Base-by-base conservation (phyloP, 495 filamentous ascomycete species). In the Staphylotrichum longicolle region DNA sequence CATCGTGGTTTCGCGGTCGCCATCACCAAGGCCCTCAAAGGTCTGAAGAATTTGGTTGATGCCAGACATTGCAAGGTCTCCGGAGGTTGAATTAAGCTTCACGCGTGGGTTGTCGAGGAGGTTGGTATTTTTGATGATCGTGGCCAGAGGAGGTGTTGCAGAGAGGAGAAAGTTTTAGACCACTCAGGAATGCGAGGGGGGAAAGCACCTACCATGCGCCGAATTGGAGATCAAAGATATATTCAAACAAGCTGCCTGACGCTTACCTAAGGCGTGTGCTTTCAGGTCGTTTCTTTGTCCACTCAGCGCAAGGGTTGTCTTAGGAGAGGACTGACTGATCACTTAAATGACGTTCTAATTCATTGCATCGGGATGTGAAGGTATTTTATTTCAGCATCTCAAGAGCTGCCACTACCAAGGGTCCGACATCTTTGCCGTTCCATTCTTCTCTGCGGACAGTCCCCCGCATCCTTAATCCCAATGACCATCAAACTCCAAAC, bases 11-110 rank as follows among this genome's bases (percentile, higher is more conserved):
- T 54, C 60, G 34, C 53, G 60, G 27, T 62, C 60, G 20, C 20
- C 20, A 27, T 44, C 60, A 34, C 49, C 52, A 30, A 61, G 57
- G 8, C 42, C 27, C 30, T 52, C 52, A 11, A 61, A 61, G 6
- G 59, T 61, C 20, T 55, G n/a, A 9, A 61, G 14, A 8, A 61
- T 61, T 12, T 54, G 14, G 10, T 55, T 61, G 51, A 61, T 49
- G 14, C 51, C 51, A 0, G 59, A 20, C 59, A 61, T 61, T 55
- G 7, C 40, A 49, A 52, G 2, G 27, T 30, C 20, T 27, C 20
- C 20, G 0, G 20, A 27, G 20, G 20, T 27, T 27, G 20, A 27
- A 27, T 45, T 44, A 4, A 2, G 45, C 15, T 4, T 11, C 14
- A 5, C 40, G 27, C 20, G 20, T 27, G 20, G 20, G 20, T 27